phyloP scores from a whole-genome alignment of 768 basidiomycete species.

The Tulasnella sp. region DNA sequence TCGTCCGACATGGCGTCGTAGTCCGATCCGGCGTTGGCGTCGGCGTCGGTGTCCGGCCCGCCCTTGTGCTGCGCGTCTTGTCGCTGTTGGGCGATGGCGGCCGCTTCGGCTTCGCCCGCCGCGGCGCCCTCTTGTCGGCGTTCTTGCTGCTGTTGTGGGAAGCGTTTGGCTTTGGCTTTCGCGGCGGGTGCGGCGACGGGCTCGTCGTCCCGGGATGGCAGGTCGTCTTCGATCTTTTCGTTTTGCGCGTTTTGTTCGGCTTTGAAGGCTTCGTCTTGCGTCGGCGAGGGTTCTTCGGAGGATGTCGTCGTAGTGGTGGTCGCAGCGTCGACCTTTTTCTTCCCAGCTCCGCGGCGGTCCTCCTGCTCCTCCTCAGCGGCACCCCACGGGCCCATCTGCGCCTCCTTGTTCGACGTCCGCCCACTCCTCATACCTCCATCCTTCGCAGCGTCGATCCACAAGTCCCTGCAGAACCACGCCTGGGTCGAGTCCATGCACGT shows the following conservation, averaged over 20 bases:
- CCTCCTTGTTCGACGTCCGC: conserved; percentile 11
- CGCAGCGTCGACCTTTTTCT: neutral
- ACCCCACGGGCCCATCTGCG: conserved; percentile 13
- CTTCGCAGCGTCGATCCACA: conserved; percentile 88
- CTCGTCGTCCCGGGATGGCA: conserved; percentile 11
- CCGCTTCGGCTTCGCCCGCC: conserved; percentile 30
- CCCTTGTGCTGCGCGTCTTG: conserved; percentile 28
- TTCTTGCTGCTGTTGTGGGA: conserved; percentile 17
- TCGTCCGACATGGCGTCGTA: conserved; percentile 83
- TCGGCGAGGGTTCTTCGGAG: neutral
- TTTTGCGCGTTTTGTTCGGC: neutral
- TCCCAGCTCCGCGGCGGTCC: neutral
- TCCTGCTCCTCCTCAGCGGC: conserved; percentile 19
- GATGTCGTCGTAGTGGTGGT: neutral
- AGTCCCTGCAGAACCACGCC: conserved; percentile 96
- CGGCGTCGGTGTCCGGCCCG: conserved; percentile 54
- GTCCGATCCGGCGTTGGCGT: conserved; percentile 84
- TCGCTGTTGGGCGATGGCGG: conserved; percentile 19
- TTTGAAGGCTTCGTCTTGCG: neutral
- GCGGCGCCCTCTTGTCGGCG: conserved; percentile 27
- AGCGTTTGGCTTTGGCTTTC: no score
- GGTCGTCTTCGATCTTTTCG: neutral
- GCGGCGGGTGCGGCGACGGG: conserved; percentile 24
- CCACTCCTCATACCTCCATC: conserved; percentile 51
- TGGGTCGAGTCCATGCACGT: conserved; percentile 94